phyloP scores from a whole-genome alignment of 169 alveolate species.

The Cyclospora cayetanensis region DNA sequence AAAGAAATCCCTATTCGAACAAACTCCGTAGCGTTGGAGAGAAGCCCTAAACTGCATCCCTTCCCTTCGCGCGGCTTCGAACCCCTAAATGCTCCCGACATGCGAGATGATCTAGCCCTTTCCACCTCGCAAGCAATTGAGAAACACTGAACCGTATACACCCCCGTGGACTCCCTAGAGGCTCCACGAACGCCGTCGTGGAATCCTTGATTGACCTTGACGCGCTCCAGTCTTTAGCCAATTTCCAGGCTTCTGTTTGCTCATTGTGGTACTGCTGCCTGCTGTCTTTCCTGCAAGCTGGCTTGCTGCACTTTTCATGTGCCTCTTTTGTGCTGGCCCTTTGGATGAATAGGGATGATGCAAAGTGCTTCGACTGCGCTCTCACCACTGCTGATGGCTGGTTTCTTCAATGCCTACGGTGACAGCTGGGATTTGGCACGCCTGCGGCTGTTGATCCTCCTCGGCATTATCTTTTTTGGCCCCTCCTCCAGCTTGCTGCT shows the following conservation, averaged over 20 bases:
- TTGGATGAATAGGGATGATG: neutral
- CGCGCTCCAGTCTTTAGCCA: neutral
- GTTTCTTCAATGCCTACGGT: constrained; percentile 28
- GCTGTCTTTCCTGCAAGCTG: neutral
- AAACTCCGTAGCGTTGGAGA: too few species aligned
- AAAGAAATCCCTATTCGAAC: too few species aligned
- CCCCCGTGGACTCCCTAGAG: too few species aligned
- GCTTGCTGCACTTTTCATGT: neutral
- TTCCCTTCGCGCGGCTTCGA: too few species aligned
- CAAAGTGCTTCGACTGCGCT: neutral
- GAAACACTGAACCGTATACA: too few species aligned
- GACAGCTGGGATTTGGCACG: constrained; percentile 38
- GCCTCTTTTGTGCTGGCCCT: neutral
- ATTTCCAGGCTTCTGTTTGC: neutral
- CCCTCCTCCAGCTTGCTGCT: neutral
- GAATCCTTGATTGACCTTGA: too few species aligned
- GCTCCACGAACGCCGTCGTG: too few species aligned
- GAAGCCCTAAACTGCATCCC: too few species aligned
- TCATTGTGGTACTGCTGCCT: neutral
- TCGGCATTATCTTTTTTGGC: constrained; percentile 24
- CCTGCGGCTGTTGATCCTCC: constrained; percentile 15
- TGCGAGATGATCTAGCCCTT: too few species aligned
- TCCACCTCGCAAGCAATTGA: too few species aligned
- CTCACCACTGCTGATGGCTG: constrained; percentile 26
- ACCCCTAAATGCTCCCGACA: too few species aligned